phyloP scores from a whole-genome alignment of 495 filamentous ascomycete species.

The Neohortaea acidophila region DNA sequence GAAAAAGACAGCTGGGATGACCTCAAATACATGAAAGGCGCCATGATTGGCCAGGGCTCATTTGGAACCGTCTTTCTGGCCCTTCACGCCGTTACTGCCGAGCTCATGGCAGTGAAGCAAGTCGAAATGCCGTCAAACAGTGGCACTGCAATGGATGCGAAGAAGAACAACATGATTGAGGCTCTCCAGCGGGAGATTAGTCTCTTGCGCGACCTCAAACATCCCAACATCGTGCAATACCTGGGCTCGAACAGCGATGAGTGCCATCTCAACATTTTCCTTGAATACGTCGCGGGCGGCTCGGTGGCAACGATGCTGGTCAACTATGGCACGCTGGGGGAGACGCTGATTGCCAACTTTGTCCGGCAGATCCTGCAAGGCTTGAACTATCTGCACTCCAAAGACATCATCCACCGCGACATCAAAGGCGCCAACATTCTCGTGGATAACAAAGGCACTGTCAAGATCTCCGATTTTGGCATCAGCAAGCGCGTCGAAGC shows the following conservation, averaged over 20 bases:
- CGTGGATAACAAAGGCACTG: conserved; percentile 95
- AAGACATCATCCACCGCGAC: conserved; percentile 95
- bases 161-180: conserved; percentile 95
- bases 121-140: conserved; percentile 79
- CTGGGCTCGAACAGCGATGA: conserved; percentile 84
- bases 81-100: conserved; percentile 91
- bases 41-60: conserved; percentile 88
- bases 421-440: conserved; percentile 99
- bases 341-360: conserved; percentile 89
- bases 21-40: conserved; percentile 97
- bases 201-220: conserved; percentile 82
- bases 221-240: conserved; percentile 97
- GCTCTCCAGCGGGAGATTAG: conserved; percentile 93
- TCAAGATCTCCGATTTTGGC: conserved; percentile 99
- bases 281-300: conserved; percentile 95
- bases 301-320: conserved; percentile 97
- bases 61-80: conserved; percentile 96
- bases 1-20: conserved; percentile 88
- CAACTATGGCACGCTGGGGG: conserved; percentile 86
- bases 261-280: conserved; percentile 95
- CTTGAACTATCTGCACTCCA: conserved; percentile 86
- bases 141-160: conserved; percentile 65
- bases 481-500: conserved; percentile 96
- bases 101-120: conserved; percentile 97
- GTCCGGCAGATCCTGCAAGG: conserved; percentile 90